These are phyloP conservation scores for Fusarium setosum DNA, from an alignment of 2,329 filamentous ascomycete species.

Conservation along the genomic window DNA sequence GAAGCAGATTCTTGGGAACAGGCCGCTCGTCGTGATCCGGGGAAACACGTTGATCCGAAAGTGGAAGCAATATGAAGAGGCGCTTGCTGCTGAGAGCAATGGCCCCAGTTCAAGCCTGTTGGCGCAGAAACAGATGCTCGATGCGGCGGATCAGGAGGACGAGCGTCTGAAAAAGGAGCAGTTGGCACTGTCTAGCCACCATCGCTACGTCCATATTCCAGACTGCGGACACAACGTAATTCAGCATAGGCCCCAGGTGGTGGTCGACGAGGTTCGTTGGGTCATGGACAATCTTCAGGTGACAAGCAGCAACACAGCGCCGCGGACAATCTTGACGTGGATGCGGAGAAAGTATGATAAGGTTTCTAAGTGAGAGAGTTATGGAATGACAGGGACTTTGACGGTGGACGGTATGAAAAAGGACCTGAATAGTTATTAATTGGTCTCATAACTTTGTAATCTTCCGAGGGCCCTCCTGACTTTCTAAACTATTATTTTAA, in stretches of 20 bases:
- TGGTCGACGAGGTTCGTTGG: constrained; percentile 25
- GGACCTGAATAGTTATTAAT: no score
- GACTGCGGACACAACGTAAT: constrained; percentile 35
- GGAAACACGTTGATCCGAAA: constrained; percentile 33
- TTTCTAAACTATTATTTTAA: no score
- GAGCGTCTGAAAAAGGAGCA: constrained; percentile 35
- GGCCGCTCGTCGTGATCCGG: constrained; percentile 31
- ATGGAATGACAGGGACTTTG: no score
- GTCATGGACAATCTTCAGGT: constrained; percentile 24
- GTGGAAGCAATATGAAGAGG: constrained; percentile 28
- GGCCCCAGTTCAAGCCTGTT: constrained; percentile 1
- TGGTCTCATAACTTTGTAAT: no score
- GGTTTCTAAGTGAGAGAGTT: no score
- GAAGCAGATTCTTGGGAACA: constrained; percentile 13
- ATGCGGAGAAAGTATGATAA: no score
- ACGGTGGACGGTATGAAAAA: no score
- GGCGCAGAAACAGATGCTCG: constrained; percentile 22
- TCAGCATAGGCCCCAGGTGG: constrained; percentile 22
- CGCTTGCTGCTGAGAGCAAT: not conserved
- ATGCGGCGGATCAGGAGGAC: constrained; percentile 29
- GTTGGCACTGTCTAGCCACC: constrained; percentile 22
- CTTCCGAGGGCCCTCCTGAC: no score
- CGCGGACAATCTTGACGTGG: no score
- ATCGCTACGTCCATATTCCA: constrained; percentile 31
- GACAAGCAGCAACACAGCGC: accelerated